These are phyloP conservation scores for Dryas drummondii DNA, from an alignment of 306 rosid genomes.

Conservation along the genomic window DNA sequence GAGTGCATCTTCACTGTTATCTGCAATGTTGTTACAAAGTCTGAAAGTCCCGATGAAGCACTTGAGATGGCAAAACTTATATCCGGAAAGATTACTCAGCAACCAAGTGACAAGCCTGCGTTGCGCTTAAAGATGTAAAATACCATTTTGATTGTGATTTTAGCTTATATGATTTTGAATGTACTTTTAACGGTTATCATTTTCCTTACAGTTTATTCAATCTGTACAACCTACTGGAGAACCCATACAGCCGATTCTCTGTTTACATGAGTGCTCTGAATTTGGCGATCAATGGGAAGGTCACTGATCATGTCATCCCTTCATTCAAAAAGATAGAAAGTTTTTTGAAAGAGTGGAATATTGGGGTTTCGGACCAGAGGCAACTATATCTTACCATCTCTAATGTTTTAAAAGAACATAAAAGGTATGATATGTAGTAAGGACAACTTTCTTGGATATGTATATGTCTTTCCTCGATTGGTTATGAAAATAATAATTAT, in stretches of 20 bases:
- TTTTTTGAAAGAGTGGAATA: constrained; percentile 89
- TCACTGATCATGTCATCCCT: constrained; percentile 64
- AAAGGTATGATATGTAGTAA: constrained; percentile 48
- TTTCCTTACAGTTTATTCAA: constrained; percentile 66
- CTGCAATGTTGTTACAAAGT: constrained; percentile 76
- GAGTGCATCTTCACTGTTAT: constrained; percentile 85
- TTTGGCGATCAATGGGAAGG: constrained; percentile 77
- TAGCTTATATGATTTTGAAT: background rate
- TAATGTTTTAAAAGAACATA: constrained; percentile 77
- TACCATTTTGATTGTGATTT: constrained; percentile 6
- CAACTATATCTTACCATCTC: constrained; percentile 69
- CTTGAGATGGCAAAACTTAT: constrained; percentile 75
- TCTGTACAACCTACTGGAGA: constrained; percentile 82
- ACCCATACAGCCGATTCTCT: constrained; percentile 67
- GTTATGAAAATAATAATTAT: background rate
- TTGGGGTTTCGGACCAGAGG: constrained; percentile 71
- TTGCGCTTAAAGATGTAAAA: constrained; percentile 81
- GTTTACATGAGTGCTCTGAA: constrained; percentile 75
- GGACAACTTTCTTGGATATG: background rate
- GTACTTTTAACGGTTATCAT: constrained; percentile 4
- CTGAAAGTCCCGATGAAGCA: constrained; percentile 69
- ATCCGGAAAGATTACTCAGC: constrained; percentile 60
- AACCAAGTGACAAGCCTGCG: constrained; percentile 76
- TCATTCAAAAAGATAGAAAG: constrained; percentile 75
- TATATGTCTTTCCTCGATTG: background rate